Percentiles rank a stretch among this genome's conserved stretches.
Conservation (phyloP, 2,329 filamentous ascomycete genomes). For the Apiospora marii region DNA sequence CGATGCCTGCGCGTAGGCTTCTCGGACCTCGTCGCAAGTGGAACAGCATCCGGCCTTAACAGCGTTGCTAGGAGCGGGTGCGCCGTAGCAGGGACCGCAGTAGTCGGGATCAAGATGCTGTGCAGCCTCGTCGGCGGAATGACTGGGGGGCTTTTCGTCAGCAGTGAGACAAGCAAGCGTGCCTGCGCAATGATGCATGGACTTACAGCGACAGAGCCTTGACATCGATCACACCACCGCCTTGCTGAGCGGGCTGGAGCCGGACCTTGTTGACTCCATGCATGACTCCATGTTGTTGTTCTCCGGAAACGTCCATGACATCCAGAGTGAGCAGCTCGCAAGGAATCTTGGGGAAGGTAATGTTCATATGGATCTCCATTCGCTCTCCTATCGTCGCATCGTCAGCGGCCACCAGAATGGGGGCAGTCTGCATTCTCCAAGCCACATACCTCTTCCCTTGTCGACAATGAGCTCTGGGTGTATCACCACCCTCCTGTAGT, state of each 20-base stretch:
- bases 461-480: conserved; percentile 95
- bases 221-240: conserved; percentile 77
- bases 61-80: conserved; percentile 73
- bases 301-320: conserved; percentile 98
- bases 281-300: conserved; percentile 92
- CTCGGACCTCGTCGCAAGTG: conserved; percentile 94
- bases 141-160: conserved; percentile 51
- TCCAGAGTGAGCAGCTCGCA: conserved; percentile 96
- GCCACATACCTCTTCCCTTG: conserved; percentile 81
- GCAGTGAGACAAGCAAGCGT: conserved; percentile 1
- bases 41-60: conserved; percentile 92
- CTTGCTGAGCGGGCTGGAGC: conserved; percentile 74
- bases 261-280: conserved; percentile 94
- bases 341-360: conserved; percentile 91
- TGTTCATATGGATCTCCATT: conserved; percentile 99
- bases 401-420: background rate
- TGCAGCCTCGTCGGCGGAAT: conserved; percentile 72
- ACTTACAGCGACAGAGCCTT: conserved; percentile 73
- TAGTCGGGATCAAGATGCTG: conserved; percentile 88
- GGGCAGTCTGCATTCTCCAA: background rate
- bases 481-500: conserved; percentile 86
- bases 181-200: background rate
- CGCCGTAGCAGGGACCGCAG: conserved; percentile 94
- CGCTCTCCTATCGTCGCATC: conserved; percentile 73
- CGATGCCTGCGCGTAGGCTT: conserved; percentile 86